Percentiles rank a stretch among this genome's conserved stretches.
Conservation (phyloP, 768 basidiomycete species). For the Termitomyces sp. region DNA sequence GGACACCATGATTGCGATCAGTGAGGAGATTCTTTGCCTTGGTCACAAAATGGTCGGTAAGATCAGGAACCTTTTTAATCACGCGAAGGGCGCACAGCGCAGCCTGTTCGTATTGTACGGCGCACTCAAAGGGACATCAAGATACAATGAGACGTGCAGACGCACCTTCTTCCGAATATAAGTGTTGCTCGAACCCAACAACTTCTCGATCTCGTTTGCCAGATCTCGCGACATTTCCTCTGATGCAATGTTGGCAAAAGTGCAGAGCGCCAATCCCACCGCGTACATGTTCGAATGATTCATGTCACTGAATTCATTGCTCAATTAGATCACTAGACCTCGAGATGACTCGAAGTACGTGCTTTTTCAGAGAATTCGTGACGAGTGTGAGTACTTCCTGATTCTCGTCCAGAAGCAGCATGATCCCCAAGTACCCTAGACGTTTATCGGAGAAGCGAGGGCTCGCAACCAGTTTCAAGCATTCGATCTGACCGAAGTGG, state of each 20-base stretch:
- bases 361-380: conserved; percentile 99
- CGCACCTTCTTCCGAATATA: conserved; percentile 98
- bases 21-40: conserved; percentile 89
- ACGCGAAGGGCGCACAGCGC: conserved; percentile 92
- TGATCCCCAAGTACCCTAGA: conserved; percentile 94
- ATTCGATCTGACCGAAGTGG: conserved; percentile 99
- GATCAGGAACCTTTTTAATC: conserved; percentile 93
- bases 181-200: conserved; percentile 94
- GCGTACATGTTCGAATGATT: conserved; percentile 99
- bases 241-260: conserved; percentile 97
- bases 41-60: conserved; percentile 84
- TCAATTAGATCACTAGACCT: not conserved
- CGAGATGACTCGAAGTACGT: conserved; percentile 17
- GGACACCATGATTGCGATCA: conserved; percentile 95
- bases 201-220: conserved; percentile 95
- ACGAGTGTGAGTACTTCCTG: conserved; percentile 96
- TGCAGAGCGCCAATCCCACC: conserved; percentile 94
- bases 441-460: conserved; percentile 96
- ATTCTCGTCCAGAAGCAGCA: conserved; percentile 95
- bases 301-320: conserved; percentile 70
- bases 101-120: conserved; percentile 47
- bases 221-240: conserved; percentile 99
- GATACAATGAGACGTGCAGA: not conserved
- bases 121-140: not conserved
- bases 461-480: conserved; percentile 89